These are phyloP conservation scores for Inonotus obliquus DNA, from an alignment of 1,284 basidiomycete genomes.

Conservation along the genomic window DNA sequence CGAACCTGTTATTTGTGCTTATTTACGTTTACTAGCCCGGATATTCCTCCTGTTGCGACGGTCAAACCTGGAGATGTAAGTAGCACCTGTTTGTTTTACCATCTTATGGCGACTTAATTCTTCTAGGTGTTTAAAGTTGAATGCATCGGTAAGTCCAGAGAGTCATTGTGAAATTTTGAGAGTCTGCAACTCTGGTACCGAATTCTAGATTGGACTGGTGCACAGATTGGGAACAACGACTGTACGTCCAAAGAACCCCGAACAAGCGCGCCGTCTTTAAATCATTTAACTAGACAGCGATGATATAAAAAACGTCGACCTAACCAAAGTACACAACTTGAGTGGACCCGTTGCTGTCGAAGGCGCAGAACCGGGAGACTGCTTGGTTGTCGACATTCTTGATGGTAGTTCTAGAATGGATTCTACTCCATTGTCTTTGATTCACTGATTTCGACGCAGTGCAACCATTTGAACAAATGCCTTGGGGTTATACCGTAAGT, in stretches of 20 bases:
- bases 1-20: not conserved
- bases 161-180: not conserved
- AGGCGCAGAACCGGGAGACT: conserved; percentile 75
- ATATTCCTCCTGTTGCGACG: conserved; percentile 59
- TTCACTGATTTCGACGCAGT: conserved; percentile 35
- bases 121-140: conserved; percentile 66
- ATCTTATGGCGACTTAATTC: not conserved
- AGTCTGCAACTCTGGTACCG: not conserved
- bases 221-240: conserved; percentile 74
- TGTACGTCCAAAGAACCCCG: no score
- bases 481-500: conserved; percentile 72
- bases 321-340: conserved; percentile 67
- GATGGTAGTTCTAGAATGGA: conserved; percentile 42
- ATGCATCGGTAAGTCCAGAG: conserved; percentile 48
- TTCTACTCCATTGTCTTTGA: not conserved
- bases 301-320: conserved; percentile 62
- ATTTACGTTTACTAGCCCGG: conserved; percentile 41
- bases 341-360: conserved; percentile 73
- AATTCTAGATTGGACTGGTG: conserved; percentile 65
- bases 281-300: conserved; percentile 66
- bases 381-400: conserved; percentile 68
- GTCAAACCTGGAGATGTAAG: conserved; percentile 61
- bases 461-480: conserved; percentile 69
- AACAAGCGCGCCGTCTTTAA: no score
- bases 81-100: not conserved